These are phyloP conservation scores for Kuraishia capsulata DNA, from an alignment of 805 yeast genomes.

Conservation along the genomic window DNA sequence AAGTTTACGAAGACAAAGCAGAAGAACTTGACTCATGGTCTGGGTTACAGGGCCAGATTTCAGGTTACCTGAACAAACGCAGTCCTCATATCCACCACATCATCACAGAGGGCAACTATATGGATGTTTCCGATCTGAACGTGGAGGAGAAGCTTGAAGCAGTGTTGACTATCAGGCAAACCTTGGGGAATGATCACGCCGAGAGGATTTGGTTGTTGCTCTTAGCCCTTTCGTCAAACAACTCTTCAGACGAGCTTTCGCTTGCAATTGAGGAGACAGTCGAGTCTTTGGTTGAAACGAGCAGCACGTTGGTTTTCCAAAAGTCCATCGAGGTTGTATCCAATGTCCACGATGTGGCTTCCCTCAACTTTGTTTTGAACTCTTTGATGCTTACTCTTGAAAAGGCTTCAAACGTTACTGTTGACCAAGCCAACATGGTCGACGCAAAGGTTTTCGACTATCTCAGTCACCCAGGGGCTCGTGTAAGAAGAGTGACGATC, in stretches of 20 bases:
- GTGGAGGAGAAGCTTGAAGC: not conserved
- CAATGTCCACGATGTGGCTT: not conserved
- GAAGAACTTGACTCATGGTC: not conserved
- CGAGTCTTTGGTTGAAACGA: not conserved
- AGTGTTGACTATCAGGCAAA: not conserved
- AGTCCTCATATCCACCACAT: no score
- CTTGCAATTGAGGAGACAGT: not conserved
- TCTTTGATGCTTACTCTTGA: not conserved
- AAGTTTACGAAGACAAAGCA: conserved; percentile 27
- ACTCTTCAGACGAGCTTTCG: not conserved
- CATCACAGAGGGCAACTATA: not conserved
- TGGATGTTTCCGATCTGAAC: not conserved
- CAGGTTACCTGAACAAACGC: no score
- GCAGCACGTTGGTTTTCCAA: not conserved
- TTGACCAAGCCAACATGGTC: not conserved
- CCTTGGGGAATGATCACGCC: not conserved
- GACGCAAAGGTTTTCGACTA: not conserved
- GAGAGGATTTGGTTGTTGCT: not conserved
- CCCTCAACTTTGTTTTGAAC: not conserved
- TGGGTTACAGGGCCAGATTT: not conserved
- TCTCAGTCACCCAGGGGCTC: not conserved
- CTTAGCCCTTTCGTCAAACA: not conserved
- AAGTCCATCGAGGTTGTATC: not conserved
- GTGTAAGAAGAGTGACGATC: not conserved
- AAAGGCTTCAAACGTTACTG: not conserved